These are phyloP conservation scores for Fraxinus platypoda DNA, from an alignment of 305 asterid species.

Conservation along the genomic window DNA sequence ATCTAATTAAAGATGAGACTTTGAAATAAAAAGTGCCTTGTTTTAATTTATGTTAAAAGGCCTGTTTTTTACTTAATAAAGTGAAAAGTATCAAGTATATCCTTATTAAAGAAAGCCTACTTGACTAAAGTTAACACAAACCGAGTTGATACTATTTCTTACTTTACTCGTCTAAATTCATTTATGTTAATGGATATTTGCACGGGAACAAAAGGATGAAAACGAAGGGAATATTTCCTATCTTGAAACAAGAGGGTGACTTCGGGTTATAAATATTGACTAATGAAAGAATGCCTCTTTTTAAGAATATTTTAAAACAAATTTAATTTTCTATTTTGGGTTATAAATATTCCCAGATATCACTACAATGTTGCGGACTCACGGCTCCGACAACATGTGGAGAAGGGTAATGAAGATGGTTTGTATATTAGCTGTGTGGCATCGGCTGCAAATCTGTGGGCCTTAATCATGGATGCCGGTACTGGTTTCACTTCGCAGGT, in stretches of 20 bases:
- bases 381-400: conserved; percentile 91
- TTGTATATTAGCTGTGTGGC: conserved; percentile 95
- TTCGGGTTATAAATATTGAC: background rate
- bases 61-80: background rate
- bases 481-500: conserved; percentile 90
- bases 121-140: background rate
- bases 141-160: background rate
- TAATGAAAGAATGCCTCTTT: background rate
- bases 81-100: background rate
- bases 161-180: background rate
- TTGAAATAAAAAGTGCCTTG: background rate
- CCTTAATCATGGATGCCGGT: conserved; percentile 99
- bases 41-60: background rate
- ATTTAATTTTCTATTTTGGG: background rate
- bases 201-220: background rate
- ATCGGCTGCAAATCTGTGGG: conserved; percentile 94
- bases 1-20: background rate
- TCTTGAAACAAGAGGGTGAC: background rate
- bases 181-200: background rate
- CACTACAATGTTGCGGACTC: conserved; percentile 97
- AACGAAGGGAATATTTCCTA: background rate
- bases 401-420: conserved; percentile 97
- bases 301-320: background rate
- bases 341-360: conserved; percentile 52
- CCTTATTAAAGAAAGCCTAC: background rate